Evolutionary conservation across 2,329 filamentous ascomycete species (phyloP), one percentile per base, ranked within the genome.

Genomic region (Beauveria brongniartii): DNA sequence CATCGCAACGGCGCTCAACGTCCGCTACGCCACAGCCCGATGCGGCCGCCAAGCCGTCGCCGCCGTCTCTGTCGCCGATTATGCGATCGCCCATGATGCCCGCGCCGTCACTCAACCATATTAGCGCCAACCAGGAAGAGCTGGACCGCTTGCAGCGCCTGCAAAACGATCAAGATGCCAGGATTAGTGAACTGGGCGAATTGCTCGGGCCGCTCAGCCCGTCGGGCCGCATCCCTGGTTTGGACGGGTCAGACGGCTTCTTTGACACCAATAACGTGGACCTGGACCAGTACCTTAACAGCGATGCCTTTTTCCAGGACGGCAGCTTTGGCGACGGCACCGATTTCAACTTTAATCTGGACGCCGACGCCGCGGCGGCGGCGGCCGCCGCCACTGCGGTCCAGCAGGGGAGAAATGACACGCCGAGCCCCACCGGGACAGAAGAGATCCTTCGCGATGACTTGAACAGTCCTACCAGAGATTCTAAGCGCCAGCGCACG

Each of bases 161-260:
- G 68, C 90, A 95, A 69, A 83, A 85, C 26, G 86, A 93, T 63
- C 92, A 96, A 68, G 86, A 89, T 63, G 82, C 82, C 53, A 88
- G 89, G 54, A 88, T 97, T 1, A 84, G 90, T 63, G 85, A 90
- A 62, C 79, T 97, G 10, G 86, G 86, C 56, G 86, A 84, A 60
- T 77, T 91, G 18, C 80, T 97, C 8, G 87, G 89, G 7, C 92
- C 92, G 0, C 80, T 96, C 14, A 92, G 88, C 68, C 92, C 92
- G 0, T 90, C 85, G 0, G 91, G 91, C 5, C 82, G 83, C 18
- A 90, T 96, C 41, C 89, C 91, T 1, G 90, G 90, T 5, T 72
- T 94, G 1, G 79, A 81, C 3, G 70, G 67, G 18, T 61, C 65
- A 22, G 72, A 70, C 20, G 69, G 68, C 40, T 71, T 72, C 64